phyloP scores from a whole-genome alignment of 345 rosid genomes.

The Sonneratia caseolaris region DNA sequence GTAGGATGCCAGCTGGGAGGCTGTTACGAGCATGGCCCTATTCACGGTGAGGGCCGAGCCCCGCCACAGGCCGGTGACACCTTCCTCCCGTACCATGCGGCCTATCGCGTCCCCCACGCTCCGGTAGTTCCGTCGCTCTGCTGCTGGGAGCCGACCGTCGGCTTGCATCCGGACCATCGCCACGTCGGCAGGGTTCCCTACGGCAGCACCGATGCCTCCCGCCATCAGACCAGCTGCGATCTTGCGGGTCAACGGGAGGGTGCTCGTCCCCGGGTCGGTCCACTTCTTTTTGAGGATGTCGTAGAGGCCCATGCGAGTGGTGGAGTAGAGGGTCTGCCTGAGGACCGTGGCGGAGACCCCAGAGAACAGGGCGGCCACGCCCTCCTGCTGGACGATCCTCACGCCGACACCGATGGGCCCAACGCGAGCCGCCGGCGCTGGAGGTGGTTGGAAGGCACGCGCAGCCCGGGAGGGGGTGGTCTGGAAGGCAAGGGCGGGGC shows the following conservation, averaged over 20 bases:
- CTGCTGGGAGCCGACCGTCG: conserved; percentile 61
- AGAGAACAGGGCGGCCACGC: conserved; percentile 56
- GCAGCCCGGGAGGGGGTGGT: conserved; percentile 3
- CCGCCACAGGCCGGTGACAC: conserved; percentile 62
- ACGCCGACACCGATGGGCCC: conserved; percentile 52
- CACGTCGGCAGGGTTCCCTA: conserved; percentile 83
- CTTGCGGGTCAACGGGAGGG: conserved; percentile 42
- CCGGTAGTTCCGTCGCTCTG: conserved; percentile 62
- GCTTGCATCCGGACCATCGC: conserved; percentile 94
- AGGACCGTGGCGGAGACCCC: conserved; percentile 82
- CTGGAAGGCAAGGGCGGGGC: conserved; percentile 63
- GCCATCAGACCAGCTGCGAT: conserved; percentile 60
- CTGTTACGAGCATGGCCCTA: conserved; percentile 80
- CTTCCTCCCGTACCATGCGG: conserved; percentile 60
- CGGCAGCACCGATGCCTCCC: conserved; percentile 71
- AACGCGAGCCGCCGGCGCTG: conserved; percentile 17
- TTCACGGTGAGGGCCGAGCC: conserved; percentile 70
- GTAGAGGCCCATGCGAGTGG: conserved; percentile 84
- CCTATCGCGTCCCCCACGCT: conserved; percentile 63
- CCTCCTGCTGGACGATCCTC: conserved; percentile 44
- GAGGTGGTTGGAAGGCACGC: conserved; percentile 29
- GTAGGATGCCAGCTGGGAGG: conserved; percentile 73
- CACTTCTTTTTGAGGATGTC: conserved; percentile 60
- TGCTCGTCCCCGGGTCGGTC: conserved; percentile 54
- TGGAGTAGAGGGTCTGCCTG: conserved; percentile 73